phyloP scores from a whole-genome alignment of 2,329 filamentous ascomycete genomes.

The Sordariomycetes sp. region DNA sequence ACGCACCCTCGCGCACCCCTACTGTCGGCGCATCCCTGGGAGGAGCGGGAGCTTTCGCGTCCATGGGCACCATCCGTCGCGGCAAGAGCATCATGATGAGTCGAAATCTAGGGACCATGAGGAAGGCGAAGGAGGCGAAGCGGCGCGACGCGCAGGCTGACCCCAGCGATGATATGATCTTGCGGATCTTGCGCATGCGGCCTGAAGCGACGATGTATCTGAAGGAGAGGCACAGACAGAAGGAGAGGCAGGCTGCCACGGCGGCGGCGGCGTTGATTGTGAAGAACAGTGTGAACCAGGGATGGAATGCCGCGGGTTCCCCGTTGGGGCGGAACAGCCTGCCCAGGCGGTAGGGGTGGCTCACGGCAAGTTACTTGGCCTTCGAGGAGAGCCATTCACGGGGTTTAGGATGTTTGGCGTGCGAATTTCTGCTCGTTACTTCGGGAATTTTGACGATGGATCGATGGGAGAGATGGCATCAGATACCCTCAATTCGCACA shows the following conservation, averaged over 20 bases:
- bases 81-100: constrained; percentile 85
- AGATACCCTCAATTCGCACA: constrained; percentile 17
- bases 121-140: constrained; percentile 91
- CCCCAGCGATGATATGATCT: constrained; percentile 95
- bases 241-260: constrained; percentile 82
- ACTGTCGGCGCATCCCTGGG: constrained; percentile 24
- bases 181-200: constrained; percentile 89
- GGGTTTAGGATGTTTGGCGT: neutral
- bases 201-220: constrained; percentile 83
- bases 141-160: constrained; percentile 92
- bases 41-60: constrained; percentile 39
- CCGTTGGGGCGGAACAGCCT: constrained; percentile 36
- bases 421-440: neutral
- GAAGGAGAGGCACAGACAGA: constrained; percentile 83
- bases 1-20: constrained; percentile 53
- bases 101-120: constrained; percentile 92
- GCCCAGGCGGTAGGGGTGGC: constrained; percentile 32
- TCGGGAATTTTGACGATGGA: constrained; percentile 6
- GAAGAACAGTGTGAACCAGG: constrained; percentile 68
- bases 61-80: constrained; percentile 56
- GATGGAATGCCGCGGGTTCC: constrained; percentile 36
- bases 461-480: constrained; percentile 14
- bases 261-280: constrained; percentile 93
- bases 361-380: neutral
- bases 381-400: neutral